Percentiles rank a stretch among this genome's conserved stretches.
These are phyloP conservation scores for Colletotrichum lindemuthianum DNA, from an alignment of 2,329 filamentous ascomycete species.

Conservation along the genomic window DNA sequence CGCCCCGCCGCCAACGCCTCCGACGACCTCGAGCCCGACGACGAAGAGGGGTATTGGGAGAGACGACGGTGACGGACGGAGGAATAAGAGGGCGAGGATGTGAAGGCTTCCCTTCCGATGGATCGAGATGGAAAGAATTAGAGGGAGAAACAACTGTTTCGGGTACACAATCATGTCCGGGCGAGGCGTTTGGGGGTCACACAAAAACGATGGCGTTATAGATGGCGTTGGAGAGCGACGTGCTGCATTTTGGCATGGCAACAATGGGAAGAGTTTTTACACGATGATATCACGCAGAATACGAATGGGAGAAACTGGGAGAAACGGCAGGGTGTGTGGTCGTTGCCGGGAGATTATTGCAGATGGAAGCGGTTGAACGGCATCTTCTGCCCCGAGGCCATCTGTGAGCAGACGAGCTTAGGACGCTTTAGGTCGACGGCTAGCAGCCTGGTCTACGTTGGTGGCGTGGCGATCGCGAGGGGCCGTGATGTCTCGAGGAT, in stretches of 20 bases:
- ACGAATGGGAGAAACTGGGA: neutral
- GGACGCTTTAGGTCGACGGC: conserved; percentile 11
- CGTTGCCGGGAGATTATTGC: neutral
- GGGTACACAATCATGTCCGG: neutral
- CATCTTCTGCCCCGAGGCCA: neutral
- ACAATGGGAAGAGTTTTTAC: neutral
- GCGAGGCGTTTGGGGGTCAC: conserved; percentile 20
- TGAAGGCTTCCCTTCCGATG: neutral
- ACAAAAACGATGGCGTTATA: neutral
- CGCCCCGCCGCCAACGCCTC: neutral
- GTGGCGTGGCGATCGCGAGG: conserved; percentile 34
- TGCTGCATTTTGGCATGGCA: conserved; percentile 9
- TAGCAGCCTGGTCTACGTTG: conserved; percentile 15
- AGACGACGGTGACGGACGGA: conserved; percentile 16
- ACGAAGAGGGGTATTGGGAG: conserved; percentile 10
- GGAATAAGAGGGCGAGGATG: conserved; percentile 30
- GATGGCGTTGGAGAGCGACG: neutral
- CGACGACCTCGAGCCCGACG: neutral
- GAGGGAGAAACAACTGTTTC: no score
- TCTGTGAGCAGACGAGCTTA: neutral
- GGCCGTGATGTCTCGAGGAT: conserved; percentile 13
- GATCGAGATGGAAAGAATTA: no score
- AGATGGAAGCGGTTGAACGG: neutral
- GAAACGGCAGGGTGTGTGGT: neutral
- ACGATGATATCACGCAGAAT: neutral